These are phyloP conservation scores for Phyllosticta citribraziliensis DNA, from an alignment of 2,329 filamentous ascomycete genomes.

Conservation along the genomic window DNA sequence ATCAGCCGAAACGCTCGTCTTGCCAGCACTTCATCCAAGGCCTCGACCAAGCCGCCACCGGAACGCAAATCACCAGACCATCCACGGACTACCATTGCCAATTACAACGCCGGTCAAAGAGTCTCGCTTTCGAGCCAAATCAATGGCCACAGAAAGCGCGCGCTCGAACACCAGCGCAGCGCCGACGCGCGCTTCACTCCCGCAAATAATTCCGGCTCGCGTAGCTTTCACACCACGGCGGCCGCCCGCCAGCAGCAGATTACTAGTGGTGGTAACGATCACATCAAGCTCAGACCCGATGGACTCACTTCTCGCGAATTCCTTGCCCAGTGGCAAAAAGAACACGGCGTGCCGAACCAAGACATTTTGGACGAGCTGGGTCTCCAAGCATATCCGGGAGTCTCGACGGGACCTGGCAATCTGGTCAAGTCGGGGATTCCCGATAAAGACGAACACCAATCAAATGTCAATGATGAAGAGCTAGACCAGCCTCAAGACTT, in stretches of 20 bases:
- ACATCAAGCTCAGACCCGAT: neutral
- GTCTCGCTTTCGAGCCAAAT: neutral
- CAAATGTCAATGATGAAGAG: neutral
- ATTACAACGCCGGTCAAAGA: neutral
- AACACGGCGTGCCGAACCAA: constrained; percentile 25
- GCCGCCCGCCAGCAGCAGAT: neutral
- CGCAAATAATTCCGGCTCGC: neutral
- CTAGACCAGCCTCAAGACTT: neutral
- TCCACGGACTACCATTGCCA: neutral
- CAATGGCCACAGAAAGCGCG: neutral
- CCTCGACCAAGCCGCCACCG: neutral
- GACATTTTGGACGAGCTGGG: constrained; percentile 22
- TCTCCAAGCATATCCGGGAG: constrained; percentile 1
- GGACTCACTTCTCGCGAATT: constrained; percentile 19
- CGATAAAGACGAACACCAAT: neutral
- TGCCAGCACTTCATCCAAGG: neutral
- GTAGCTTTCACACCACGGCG: neutral
- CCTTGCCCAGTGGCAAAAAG: constrained; percentile 34
- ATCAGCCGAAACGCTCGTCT: neutral
- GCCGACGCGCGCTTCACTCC: neutral
- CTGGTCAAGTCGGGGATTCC: neutral
- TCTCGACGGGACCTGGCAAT: neutral
- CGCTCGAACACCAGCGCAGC: neutral
- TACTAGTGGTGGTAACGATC: neutral
- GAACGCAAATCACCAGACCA: neutral